Evolutionary conservation across 805 yeast species (phyloP).

Genomic region (Teunomyces lycoperdinae): DNA sequence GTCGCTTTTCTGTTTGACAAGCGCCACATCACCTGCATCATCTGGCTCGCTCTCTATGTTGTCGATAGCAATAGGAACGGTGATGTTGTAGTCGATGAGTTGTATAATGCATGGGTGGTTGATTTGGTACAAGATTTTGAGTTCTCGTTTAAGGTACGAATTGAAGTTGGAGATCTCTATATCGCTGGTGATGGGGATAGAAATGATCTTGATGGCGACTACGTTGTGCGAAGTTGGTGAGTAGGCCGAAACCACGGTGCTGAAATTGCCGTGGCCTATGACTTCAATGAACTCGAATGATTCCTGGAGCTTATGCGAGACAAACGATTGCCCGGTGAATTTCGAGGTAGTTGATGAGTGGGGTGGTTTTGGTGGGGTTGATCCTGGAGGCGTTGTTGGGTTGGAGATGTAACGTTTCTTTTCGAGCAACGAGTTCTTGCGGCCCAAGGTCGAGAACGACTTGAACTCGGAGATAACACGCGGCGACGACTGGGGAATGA

Average conservation of each 20-base stretch:
- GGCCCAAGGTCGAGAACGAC: slow-evolving; percentile 19
- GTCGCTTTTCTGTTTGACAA: slow-evolving; percentile 22
- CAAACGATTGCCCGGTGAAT: slow-evolving; percentile 5
- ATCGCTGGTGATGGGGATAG: slow-evolving; percentile 37
- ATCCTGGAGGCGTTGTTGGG: slow-evolving; percentile 13
- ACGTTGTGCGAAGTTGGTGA: slow-evolving; percentile 8
- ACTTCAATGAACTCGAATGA: slow-evolving; percentile 23
- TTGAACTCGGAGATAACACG: slow-evolving; percentile 40
- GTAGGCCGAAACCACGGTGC: slow-evolving; percentile 55
- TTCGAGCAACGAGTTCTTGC: slow-evolving; percentile 16
- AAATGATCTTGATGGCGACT: slow-evolving; percentile 71
- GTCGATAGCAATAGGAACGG: slow-evolving; percentile 20
- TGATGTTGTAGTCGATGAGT: slow-evolving; percentile 50
- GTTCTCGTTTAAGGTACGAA: slow-evolving; percentile 55
- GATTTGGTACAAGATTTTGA: slow-evolving; percentile 53
- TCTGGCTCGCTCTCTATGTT: slow-evolving; percentile 23
- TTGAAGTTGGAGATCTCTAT: slow-evolving; percentile 28
- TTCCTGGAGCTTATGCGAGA: slow-evolving; percentile 8
- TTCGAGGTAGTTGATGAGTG: background rate
- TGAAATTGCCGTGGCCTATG: slow-evolving; percentile 69
- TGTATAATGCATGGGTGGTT: slow-evolving; percentile 71
- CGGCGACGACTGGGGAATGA: background rate
- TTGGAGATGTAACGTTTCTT: slow-evolving; percentile 21
- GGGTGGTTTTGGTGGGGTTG: slow-evolving; percentile 3
- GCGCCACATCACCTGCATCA: slow-evolving; percentile 12